Evolutionary conservation across 257 asterid genomes (phyloP).

Genomic region (Knoxia roxburghii): DNA sequence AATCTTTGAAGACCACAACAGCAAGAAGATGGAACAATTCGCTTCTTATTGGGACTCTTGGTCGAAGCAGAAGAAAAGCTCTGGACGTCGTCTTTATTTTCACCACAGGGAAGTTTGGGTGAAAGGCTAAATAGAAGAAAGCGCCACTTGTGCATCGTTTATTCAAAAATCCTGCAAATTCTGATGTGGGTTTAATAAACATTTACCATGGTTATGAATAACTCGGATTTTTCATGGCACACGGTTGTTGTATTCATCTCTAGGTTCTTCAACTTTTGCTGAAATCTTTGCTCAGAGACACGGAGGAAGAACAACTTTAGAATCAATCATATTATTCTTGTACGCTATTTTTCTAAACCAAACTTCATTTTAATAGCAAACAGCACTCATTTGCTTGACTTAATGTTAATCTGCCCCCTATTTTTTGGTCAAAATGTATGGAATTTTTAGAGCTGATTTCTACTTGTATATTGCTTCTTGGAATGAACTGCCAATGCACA

Average conservation of each 20-base stretch:
- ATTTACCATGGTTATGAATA: neutral
- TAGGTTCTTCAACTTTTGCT: neutral
- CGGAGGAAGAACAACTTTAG: neutral
- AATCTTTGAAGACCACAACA: constrained; percentile 26
- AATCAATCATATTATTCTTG: too few relatives aligned
- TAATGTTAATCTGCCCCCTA: too few relatives aligned
- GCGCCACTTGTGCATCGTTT: neutral
- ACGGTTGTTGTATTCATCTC: too few relatives aligned
- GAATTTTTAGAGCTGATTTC: too few relatives aligned
- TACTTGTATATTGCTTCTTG: too few relatives aligned
- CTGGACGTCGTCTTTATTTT: too few relatives aligned
- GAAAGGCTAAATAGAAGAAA: neutral
- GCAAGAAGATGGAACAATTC: neutral
- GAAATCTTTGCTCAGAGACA: neutral
- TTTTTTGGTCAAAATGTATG: too few relatives aligned
- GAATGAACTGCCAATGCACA: too few relatives aligned
- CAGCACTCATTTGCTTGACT: too few relatives aligned
- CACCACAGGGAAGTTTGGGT: neutral
- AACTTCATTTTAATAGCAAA: too few relatives aligned
- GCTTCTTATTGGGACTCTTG: neutral
- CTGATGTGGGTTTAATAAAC: neutral
- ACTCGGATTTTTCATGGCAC: neutral
- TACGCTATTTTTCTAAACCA: too few relatives aligned
- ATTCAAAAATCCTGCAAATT: neutral
- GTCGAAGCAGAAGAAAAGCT: neutral